Evolutionary conservation across 2,329 filamentous ascomycete species (phyloP).

Genomic region (Scopulariopsis brevicaulis): DNA sequence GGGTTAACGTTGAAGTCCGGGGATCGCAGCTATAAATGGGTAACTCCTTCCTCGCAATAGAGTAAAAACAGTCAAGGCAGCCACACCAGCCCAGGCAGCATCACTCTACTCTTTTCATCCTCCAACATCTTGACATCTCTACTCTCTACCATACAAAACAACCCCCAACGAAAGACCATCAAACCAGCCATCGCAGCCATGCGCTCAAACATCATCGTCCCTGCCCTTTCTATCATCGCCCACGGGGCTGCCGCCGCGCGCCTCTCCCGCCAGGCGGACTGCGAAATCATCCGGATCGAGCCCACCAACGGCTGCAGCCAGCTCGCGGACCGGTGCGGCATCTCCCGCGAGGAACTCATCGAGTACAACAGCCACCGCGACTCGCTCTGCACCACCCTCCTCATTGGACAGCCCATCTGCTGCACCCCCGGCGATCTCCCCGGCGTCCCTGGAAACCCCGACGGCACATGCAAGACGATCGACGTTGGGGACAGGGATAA

Average conservation of each 20-base stretch:
- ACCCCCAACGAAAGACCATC: background rate
- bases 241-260: background rate
- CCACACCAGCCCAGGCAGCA: too few species aligned
- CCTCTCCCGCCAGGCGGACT: slow-evolving; percentile 9
- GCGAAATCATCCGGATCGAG: slow-evolving; percentile 18
- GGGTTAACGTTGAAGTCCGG: too few species aligned
- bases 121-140: too few species aligned
- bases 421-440: slow-evolving; percentile 17
- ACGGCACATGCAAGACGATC: slow-evolving; percentile 15
- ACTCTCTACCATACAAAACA: too few species aligned
- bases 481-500: slow-evolving; percentile 22
- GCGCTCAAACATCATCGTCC: background rate
- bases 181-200: background rate
- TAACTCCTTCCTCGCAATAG: too few species aligned
- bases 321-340: slow-evolving; percentile 24
- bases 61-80: too few species aligned
- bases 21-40: too few species aligned
- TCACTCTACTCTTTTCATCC: too few species aligned
- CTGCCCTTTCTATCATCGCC: background rate
- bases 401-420: slow-evolving; percentile 20
- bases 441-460: slow-evolving; percentile 8
- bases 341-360: slow-evolving; percentile 22
- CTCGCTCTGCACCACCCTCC: slow-evolving; percentile 15
- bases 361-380: slow-evolving; percentile 20
- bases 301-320: slow-evolving; percentile 22